Percentiles rank a stretch among this genome's conserved stretches.
phyloP scores from a whole-genome alignment of 164 flowering plant species.

The Tetrastigma voinierianum region DNA sequence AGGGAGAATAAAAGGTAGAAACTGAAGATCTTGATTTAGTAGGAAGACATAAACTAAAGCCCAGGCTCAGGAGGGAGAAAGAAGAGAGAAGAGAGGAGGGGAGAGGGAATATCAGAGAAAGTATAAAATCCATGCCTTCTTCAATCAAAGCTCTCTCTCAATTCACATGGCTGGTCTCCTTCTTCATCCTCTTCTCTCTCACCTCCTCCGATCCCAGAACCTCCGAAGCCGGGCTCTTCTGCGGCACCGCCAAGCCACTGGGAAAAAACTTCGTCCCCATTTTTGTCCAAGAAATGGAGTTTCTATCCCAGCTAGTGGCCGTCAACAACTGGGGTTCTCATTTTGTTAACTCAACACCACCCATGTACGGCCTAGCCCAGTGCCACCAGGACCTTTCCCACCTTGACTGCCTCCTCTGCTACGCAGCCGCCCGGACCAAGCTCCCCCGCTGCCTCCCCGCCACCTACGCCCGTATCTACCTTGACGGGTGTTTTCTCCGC shows the following conservation, averaged over 20 bases:
- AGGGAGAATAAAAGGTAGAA: too few species aligned
- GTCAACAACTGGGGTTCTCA: slow-evolving; percentile 23
- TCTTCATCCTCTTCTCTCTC: slow-evolving; percentile 8
- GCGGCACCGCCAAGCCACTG: slow-evolving; percentile 26
- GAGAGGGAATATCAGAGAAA: neutral
- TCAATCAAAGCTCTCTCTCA: neutral
- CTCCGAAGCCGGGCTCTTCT: slow-evolving; percentile 31
- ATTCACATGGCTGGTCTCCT: slow-evolving; percentile 8
- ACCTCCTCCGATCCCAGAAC: slow-evolving; percentile 36
- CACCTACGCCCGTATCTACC: slow-evolving; percentile 37
- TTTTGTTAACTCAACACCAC: slow-evolving; percentile 11
- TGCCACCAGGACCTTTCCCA: slow-evolving; percentile 61
- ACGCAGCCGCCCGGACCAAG: slow-evolving; percentile 46
- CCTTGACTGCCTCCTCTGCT: slow-evolving; percentile 74
- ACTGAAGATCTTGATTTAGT: too few species aligned
- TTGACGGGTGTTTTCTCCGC: slow-evolving; percentile 72
- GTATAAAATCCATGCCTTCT: slow-evolving; percentile 12
- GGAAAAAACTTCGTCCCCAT: slow-evolving; percentile 24
- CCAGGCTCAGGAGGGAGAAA: neutral
- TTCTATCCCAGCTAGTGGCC: slow-evolving; percentile 25
- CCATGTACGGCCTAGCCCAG: slow-evolving; percentile 53
- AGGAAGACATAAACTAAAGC: neutral
- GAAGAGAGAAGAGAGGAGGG: neutral
- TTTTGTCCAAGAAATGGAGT: slow-evolving; percentile 48
- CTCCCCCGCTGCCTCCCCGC: slow-evolving; percentile 70